These are phyloP conservation scores for Mortierella sp. DNA, from an alignment of 371 early-diverging fungal species.

Conservation along the genomic window DNA sequence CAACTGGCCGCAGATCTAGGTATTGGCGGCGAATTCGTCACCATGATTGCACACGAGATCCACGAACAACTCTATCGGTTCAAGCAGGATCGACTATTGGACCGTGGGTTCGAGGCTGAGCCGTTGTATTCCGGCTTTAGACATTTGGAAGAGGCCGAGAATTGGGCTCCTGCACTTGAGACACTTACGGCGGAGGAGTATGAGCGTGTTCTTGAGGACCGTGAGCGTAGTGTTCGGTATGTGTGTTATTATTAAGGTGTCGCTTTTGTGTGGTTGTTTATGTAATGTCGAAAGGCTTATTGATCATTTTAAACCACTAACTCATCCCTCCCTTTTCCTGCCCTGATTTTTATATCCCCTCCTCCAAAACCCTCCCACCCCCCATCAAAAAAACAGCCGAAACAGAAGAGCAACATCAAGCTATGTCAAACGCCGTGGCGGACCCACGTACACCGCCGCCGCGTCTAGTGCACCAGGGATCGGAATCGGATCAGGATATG, in stretches of 20 bases:
- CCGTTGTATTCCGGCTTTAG: conserved; percentile 74
- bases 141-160: conserved; percentile 74
- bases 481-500: conserved; percentile 16
- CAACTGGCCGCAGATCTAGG: conserved; percentile 89
- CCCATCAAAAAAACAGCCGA: conserved; percentile 57
- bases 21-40: conserved; percentile 92
- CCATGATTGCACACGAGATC: conserved; percentile 90
- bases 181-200: conserved; percentile 85
- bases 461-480: conserved; percentile 4
- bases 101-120: conserved; percentile 62
- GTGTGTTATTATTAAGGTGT: conserved; percentile 32
- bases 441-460: conserved; percentile 4
- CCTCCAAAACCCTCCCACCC: conserved; percentile 26
- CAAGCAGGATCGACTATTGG: conserved; percentile 74
- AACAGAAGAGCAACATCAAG: conserved; percentile 58
- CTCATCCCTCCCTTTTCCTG: not conserved
- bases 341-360: not conserved
- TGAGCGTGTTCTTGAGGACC: conserved; percentile 83
- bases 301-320: not conserved
- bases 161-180: conserved; percentile 89
- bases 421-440: conserved; percentile 41
- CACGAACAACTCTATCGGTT: conserved; percentile 87
- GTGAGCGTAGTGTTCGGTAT: conserved; percentile 86
- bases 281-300: not conserved
- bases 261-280: conserved; percentile 25